Percentiles rank a stretch among this genome's conserved stretches.
phyloP scores from a whole-genome alignment of 1,284 basidiomycete genomes.

The Stygiomarasmius scandens region DNA sequence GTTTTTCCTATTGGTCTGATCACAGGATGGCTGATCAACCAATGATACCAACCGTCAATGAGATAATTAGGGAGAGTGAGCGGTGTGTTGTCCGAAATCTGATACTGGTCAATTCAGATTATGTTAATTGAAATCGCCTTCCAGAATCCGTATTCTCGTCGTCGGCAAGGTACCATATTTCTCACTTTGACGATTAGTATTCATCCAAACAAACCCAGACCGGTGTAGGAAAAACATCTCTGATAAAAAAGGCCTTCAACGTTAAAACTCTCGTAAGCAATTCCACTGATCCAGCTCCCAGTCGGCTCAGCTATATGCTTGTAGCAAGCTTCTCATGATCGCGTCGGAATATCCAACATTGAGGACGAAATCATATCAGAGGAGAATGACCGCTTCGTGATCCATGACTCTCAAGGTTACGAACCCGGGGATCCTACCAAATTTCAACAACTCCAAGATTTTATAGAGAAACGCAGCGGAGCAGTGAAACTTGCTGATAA shows the following conservation, averaged over 20 bases:
- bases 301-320: background rate
- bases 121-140: no score
- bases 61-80: no score
- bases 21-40: no score
- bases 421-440: constrained; percentile 26
- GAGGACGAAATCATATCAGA: constrained; percentile 25
- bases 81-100: no score
- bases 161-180: constrained; percentile 12
- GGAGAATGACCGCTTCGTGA: constrained; percentile 27
- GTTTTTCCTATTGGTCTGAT: no score
- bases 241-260: constrained; percentile 28
- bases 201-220: constrained; percentile 2
- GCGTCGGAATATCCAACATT: constrained; percentile 26
- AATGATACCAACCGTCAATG: no score
- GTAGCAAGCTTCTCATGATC: constrained; percentile 23
- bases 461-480: constrained; percentile 21
- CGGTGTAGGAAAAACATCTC: constrained; percentile 27
- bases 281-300: background rate
- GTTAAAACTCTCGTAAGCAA: constrained; percentile 21
- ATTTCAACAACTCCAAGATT: constrained; percentile 23
- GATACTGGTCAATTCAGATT: no score
- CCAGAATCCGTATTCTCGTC: constrained; percentile 18
- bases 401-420: constrained; percentile 34
- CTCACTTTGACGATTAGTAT: no score
- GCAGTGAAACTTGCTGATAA: constrained; percentile 22